phyloP scores from a whole-genome alignment of 2,329 filamentous ascomycete species.

The Botrytis cinerea region DNA sequence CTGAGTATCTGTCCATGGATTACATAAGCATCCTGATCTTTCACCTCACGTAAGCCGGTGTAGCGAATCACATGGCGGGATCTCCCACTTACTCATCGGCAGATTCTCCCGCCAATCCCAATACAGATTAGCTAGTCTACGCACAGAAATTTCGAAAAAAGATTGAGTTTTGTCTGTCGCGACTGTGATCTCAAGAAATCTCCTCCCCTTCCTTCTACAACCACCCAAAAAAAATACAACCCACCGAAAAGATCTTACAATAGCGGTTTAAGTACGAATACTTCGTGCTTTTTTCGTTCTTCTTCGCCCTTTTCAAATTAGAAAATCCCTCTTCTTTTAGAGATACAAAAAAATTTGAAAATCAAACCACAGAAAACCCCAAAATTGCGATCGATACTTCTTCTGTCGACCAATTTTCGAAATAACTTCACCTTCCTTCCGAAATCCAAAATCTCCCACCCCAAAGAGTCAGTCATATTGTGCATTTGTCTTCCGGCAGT shows the following conservation, averaged over 20 bases:
- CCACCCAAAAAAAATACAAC: constrained; percentile 25
- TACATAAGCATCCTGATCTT: neutral
- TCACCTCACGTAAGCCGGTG: neutral
- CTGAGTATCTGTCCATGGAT: neutral
- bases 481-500: constrained; percentile 23
- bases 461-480: constrained; percentile 1
- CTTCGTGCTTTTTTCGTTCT: constrained; percentile 43
- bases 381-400: constrained; percentile 36
- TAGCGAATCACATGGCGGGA: neutral
- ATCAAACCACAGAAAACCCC: constrained; percentile 39
- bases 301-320: constrained; percentile 41
- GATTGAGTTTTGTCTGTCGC: constrained; percentile 27
- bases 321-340: constrained; percentile 40
- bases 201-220: constrained; percentile 27
- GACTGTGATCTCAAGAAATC: constrained; percentile 27
- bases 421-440: constrained; percentile 27
- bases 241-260: constrained; percentile 32
- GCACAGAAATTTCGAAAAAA: constrained; percentile 29
- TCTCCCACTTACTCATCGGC: neutral
- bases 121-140: neutral
- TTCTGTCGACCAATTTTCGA: constrained; percentile 18
- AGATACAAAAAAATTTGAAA: constrained; percentile 46
- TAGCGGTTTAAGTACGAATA: constrained; percentile 41
- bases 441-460: constrained; percentile 12
- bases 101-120: neutral